These are phyloP conservation scores for Aspergillus flavus DNA, from an alignment of 2,329 filamentous ascomycete species.

Conservation along the genomic window DNA sequence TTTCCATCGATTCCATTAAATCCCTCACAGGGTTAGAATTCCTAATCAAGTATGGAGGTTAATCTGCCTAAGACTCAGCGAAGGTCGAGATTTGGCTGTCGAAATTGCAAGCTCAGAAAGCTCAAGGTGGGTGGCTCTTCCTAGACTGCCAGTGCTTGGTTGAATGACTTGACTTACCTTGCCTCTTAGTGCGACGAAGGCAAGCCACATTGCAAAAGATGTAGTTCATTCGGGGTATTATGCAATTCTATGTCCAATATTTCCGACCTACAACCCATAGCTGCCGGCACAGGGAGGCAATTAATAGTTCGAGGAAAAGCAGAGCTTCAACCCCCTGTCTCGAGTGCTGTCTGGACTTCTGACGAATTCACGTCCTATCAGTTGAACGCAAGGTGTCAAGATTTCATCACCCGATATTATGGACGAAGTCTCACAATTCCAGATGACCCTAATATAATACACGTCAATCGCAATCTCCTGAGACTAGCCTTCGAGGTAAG, in stretches of 20 bases:
- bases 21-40: background rate
- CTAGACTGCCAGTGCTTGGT: slow-evolving; percentile 1
- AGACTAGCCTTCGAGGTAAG: slow-evolving; percentile 43
- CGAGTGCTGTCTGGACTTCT: slow-evolving; percentile 40
- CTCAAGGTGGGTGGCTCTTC: slow-evolving; percentile 45
- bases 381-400: slow-evolving; percentile 44
- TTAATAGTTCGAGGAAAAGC: slow-evolving; percentile 20
- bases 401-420: slow-evolving; percentile 47
- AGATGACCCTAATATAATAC: slow-evolving; percentile 40
- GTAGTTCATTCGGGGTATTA: slow-evolving; percentile 46
- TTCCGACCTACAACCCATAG: slow-evolving; percentile 42
- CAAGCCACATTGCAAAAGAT: slow-evolving; percentile 49
- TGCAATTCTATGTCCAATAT: slow-evolving; percentile 47
- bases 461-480: slow-evolving; percentile 46
- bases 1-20: background rate
- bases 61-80: slow-evolving; percentile 12
- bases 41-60: background rate
- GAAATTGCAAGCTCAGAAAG: slow-evolving; percentile 56
- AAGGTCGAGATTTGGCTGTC: slow-evolving; percentile 52
- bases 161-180: slow-evolving; percentile 5
- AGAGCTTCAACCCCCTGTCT: slow-evolving; percentile 26
- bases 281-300: slow-evolving; percentile 23
- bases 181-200: slow-evolving; percentile 50
- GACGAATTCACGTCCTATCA: slow-evolving; percentile 38
- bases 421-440: slow-evolving; percentile 41